Base-by-base conservation (phyloP, 148 eudicot species). In the Selenicereus undatus region DNA sequence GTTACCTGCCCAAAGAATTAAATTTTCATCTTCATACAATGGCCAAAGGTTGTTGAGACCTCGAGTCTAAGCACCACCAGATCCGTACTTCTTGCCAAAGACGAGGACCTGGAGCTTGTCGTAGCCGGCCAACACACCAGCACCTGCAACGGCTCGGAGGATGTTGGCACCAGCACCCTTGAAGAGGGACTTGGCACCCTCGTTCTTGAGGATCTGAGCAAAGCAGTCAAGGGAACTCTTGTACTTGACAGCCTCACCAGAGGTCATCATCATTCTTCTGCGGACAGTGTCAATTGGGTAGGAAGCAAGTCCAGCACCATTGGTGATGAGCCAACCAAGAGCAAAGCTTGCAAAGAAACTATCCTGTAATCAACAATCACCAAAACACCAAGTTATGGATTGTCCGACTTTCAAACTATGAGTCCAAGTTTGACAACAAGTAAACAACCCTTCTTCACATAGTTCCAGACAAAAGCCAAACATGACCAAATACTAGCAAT, bases 191-290 rank as follows among this genome's bases (percentile, higher is more conserved):
- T 88, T 90, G 65, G 92, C 74, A 42, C 93, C 96, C 91, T 92
- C 96, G 54, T 90, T 90, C 91, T 90, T 92, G 21, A 92, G 36
- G 80, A 92, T 89, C 77, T 92, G 93, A 32, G 73, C 45, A 78
- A 92, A 92, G 30, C 93, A 92, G 70, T 92, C 96, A 0, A 88
- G 1, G 8, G 94, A 90, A 52, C 92, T 86, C 87, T 89, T 91
- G 91, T 91, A 91, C 89, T 91, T 91, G 71, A 91, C 94, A 2
- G 94, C 94, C 74, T 91, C 91, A 77, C 94, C 94, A 20, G 94
- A 91, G n/a, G 94, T 91, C 94, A 91, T 90, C 94, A 91, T 91
- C 95, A 91, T 91, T 86, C 95, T 88, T 89, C 95, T 89, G 10
- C 95, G 90, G 11, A 91, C 95, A 0, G 93, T 91, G 76, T 91